These are phyloP conservation scores for Malus hybrid DNA, from an alignment of 331 rosid species.

Conservation along the genomic window DNA sequence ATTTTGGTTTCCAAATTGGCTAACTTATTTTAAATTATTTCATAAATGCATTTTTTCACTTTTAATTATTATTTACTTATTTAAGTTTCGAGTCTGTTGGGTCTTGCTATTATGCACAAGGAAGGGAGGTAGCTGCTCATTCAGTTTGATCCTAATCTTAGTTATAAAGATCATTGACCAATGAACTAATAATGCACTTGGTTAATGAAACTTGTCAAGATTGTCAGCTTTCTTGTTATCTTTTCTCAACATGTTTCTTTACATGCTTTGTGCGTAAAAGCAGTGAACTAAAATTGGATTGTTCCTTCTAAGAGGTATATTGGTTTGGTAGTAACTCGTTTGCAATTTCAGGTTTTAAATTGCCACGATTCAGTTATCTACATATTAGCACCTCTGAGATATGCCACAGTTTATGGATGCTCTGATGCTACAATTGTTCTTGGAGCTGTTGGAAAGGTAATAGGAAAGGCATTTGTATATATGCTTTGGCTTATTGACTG, in stretches of 20 bases:
- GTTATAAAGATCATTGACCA: background rate
- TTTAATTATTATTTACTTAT: background rate
- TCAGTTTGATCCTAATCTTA: background rate
- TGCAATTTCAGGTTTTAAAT: constrained; percentile 69
- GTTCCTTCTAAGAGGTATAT: background rate
- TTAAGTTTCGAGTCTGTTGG: background rate
- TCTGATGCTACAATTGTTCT: constrained; percentile 90
- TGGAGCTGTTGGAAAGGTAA: constrained; percentile 99
- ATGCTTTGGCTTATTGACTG: background rate
- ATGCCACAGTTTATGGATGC: constrained; percentile 91
- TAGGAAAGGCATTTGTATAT: background rate
- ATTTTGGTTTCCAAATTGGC: background rate
- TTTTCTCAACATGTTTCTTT: background rate
- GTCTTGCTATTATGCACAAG: background rate
- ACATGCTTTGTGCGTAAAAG: background rate
- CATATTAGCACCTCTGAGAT: constrained; percentile 92
- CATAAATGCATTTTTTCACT: background rate
- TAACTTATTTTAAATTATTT: background rate
- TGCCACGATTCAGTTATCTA: constrained; percentile 92
- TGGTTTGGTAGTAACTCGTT: constrained; percentile 15
- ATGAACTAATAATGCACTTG: background rate
- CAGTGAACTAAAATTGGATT: background rate
- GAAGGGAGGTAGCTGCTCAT: background rate
- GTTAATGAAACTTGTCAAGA: background rate
- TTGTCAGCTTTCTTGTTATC: background rate